A percentile compares a stretch with the other conserved stretches of the same genome.
phyloP scores from a whole-genome alignment of 2,329 filamentous ascomycete species.

The Ustilaginoidea virens region DNA sequence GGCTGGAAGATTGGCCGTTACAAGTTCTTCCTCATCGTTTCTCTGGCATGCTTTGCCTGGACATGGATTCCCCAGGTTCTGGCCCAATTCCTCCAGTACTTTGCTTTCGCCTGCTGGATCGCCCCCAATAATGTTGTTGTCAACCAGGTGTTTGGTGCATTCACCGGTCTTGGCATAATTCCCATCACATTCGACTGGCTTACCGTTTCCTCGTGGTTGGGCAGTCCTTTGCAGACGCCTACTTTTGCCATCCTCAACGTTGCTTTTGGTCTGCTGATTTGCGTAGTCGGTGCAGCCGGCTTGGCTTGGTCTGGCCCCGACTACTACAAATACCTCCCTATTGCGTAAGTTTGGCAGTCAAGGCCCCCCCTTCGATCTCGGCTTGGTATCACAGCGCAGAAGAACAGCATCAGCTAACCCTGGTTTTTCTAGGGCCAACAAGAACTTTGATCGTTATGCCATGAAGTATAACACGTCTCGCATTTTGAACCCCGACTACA shows the following conservation, averaged over 20 bases:
- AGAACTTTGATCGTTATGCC: slow-evolving; percentile 38
- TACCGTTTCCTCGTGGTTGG: slow-evolving; percentile 25
- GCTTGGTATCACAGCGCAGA: no score
- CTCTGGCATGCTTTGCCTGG: slow-evolving; percentile 34
- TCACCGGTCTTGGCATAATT: slow-evolving; percentile 41
- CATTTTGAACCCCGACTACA: slow-evolving; percentile 33
- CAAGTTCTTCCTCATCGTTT: slow-evolving; percentile 36
- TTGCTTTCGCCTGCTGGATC: slow-evolving; percentile 46
- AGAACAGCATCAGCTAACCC: no score
- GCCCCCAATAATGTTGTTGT: slow-evolving; percentile 41
- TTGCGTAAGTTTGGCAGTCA: no score
- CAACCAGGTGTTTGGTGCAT: slow-evolving; percentile 49
- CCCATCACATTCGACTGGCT: slow-evolving; percentile 52
- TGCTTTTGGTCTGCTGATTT: slow-evolving; percentile 33
- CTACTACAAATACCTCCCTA: slow-evolving; percentile 38
- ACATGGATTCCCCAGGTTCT: slow-evolving; percentile 42
- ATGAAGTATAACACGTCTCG: slow-evolving; percentile 34
- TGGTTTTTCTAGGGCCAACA: slow-evolving; percentile 33
- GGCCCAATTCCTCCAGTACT: slow-evolving; percentile 38
- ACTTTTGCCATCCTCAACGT: slow-evolving; percentile 45
- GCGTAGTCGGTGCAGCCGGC: slow-evolving; percentile 31
- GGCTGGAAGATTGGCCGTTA: slow-evolving; percentile 30
- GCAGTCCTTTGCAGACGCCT: slow-evolving; percentile 39
- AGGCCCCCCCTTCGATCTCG: no score
- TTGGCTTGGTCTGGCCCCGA: slow-evolving; percentile 34